These are phyloP conservation scores for Penicillium turbatum DNA, from an alignment of 495 filamentous ascomycete species.

Conservation along the genomic window DNA sequence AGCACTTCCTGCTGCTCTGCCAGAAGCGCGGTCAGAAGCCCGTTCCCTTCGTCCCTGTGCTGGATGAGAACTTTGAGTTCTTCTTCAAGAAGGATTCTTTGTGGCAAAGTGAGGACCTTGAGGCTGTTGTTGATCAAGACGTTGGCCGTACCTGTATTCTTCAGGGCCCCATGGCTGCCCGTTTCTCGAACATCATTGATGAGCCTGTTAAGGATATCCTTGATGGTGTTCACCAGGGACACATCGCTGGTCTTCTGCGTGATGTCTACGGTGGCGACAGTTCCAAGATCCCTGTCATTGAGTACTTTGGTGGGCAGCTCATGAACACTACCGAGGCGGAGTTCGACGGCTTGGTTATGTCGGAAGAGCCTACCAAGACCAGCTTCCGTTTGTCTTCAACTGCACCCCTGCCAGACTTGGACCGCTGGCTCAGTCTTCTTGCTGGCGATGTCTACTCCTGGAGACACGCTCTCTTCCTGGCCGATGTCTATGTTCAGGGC, in stretches of 20 bases:
- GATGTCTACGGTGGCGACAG: conserved; percentile 78
- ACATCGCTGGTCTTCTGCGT: conserved; percentile 71
- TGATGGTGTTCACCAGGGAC: conserved; percentile 79
- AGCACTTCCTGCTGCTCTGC: conserved; percentile 93
- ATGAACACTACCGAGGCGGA: conserved; percentile 56
- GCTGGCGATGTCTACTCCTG: conserved; percentile 83
- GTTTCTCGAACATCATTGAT: conserved; percentile 81
- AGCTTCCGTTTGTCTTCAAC: conserved; percentile 73
- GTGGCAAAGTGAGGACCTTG: conserved; percentile 97
- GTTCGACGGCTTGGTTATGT: conserved; percentile 75
- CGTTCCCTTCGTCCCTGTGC: conserved; percentile 84
- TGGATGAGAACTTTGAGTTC: conserved; percentile 95
- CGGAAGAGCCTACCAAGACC: conserved; percentile 67
- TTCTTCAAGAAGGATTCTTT: conserved; percentile 99
- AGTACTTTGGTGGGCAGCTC: conserved; percentile 90
- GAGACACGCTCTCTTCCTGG: conserved; percentile 96
- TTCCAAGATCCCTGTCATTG: conserved; percentile 71
- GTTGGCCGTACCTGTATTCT: conserved; percentile 92
- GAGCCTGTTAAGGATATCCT: conserved; percentile 93
- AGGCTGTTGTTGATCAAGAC: conserved; percentile 91
- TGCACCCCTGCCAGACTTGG: conserved; percentile 66
- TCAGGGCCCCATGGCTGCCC: conserved; percentile 90
- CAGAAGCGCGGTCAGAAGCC: conserved; percentile 92
- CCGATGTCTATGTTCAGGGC: conserved; percentile 90
- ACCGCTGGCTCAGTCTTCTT: conserved; percentile 81